phyloP scores from a whole-genome alignment of 1,284 basidiomycete species.

The Sanghuangporus sanghuang region DNA sequence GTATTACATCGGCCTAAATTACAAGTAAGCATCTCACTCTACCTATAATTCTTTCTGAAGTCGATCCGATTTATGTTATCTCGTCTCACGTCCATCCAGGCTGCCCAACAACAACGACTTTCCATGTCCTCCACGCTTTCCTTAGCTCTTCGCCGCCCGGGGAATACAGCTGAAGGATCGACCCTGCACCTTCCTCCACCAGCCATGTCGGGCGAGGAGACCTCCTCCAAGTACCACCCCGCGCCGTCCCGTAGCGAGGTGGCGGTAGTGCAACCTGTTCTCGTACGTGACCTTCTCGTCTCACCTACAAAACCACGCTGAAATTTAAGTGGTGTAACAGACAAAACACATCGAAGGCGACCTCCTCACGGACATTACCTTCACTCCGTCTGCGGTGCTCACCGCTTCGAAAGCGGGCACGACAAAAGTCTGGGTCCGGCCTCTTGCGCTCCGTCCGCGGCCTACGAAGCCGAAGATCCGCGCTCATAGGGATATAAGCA shows the following conservation, averaged over 20 bases:
- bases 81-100: constrained; percentile 24
- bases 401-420: constrained; percentile 70
- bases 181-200: constrained; percentile 45
- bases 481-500: not conserved
- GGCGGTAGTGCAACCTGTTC: constrained; percentile 85
- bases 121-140: constrained; percentile 74
- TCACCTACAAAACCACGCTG: constrained; percentile 9
- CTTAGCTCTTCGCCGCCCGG: constrained; percentile 51
- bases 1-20: constrained; percentile 71
- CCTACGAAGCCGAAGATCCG: constrained; percentile 10
- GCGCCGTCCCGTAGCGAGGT: constrained; percentile 87
- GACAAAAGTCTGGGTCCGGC: constrained; percentile 81
- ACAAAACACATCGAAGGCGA: constrained; percentile 77
- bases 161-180: constrained; percentile 39
- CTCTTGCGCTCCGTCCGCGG: constrained; percentile 40
- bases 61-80: not conserved
- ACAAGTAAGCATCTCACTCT: constrained; percentile 5
- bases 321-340: constrained; percentile 32
- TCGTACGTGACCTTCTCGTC: constrained; percentile 50
- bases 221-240: constrained; percentile 69
- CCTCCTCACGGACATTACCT: constrained; percentile 63
- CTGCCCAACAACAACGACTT: constrained; percentile 61
- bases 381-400: constrained; percentile 71
- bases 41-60: not conserved
- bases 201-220: constrained; percentile 29